These are phyloP conservation scores for Sistotremastrum niveocremeum DNA, from an alignment of 768 basidiomycete genomes.

Conservation along the genomic window DNA sequence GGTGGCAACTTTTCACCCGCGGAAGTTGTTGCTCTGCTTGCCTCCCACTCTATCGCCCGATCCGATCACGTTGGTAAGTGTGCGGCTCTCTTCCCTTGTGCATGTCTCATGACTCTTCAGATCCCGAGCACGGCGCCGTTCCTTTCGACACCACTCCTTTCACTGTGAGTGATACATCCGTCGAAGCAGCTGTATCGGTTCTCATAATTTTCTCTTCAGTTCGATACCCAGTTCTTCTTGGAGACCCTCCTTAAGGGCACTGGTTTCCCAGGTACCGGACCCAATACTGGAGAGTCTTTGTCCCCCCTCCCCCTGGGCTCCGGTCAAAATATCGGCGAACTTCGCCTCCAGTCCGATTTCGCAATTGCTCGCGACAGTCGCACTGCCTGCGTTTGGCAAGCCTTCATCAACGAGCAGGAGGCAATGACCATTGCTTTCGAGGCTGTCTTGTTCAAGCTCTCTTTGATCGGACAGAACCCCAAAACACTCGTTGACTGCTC, in stretches of 20 bases:
- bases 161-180: constrained; percentile 5
- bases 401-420: constrained; percentile 7
- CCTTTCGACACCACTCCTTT: constrained; percentile 7
- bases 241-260: constrained; percentile 5
- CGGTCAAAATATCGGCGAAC: constrained; percentile 5
- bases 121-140: constrained; percentile 1
- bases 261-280: constrained; percentile 9
- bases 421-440: constrained; percentile 4
- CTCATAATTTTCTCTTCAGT: constrained; percentile 3
- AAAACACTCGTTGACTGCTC: constrained; percentile 4
- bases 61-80: constrained; percentile 1
- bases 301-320: constrained; percentile 5
- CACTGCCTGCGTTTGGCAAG: constrained; percentile 8
- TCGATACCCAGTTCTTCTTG: constrained; percentile 7
- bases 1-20: constrained; percentile 4
- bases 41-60: constrained; percentile 6
- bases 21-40: constrained; percentile 5
- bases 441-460: constrained; percentile 4
- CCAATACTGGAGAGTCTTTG: constrained; percentile 6
- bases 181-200: no score
- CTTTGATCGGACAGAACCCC: constrained; percentile 2
- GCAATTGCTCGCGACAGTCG: constrained; percentile 7
- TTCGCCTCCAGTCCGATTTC: constrained; percentile 11
- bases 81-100: not conserved
- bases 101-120: constrained; percentile 6